Base-by-base conservation (phyloP, 257 asterid genomes). In the Striga asiatica region DNA sequence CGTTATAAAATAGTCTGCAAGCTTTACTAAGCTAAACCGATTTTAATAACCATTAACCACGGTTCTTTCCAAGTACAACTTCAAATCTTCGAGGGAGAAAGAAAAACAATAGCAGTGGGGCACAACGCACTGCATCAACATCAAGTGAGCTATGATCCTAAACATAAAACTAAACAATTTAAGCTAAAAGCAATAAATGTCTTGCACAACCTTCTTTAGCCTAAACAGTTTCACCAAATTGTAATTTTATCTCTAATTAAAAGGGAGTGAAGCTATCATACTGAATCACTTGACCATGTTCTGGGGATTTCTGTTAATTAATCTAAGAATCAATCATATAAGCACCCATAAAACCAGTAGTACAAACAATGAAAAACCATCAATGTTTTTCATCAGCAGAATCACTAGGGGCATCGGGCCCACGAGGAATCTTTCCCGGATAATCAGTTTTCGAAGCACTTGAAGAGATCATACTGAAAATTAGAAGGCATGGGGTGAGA, bases 391-490 rank as follows among this genome's bases (percentile, higher is more conserved):
- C n/a, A n/a, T n/a, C n/a, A n/a, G 68, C 71, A 29, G 52, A 68
- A 0, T 70, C 84, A 7, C 89, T 84, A 9, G 94, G 95, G 38
- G 71, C 75, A 28, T 88, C 94, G 4, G 60, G 37, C 23, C 89
- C 97, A 8, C 58, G 41, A 0, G 94, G 94, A 48, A 70, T 76
- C 62, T 81, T 89, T 42, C 94, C 97, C 1, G 85, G 76, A 76
- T 66, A 83, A 59, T 85, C 68, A 1, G 87, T 76, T 31, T 76
- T 57, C 0, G 95, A 63, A 72, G 85, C 18, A 66, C 70, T 75
- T 18, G 95, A 60, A 51, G 68, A 65, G 11, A 79, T 71, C 83
- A 72, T 75, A 21, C 97, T 89, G 83, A 1, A 74, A 74, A 32
- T 41, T 35, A 20, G 17, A 41, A 16, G 7, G 3, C 5, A 13